Base-by-base conservation (phyloP, 176 grass and related monocot genomes). In the Musa troglodytarum region DNA sequence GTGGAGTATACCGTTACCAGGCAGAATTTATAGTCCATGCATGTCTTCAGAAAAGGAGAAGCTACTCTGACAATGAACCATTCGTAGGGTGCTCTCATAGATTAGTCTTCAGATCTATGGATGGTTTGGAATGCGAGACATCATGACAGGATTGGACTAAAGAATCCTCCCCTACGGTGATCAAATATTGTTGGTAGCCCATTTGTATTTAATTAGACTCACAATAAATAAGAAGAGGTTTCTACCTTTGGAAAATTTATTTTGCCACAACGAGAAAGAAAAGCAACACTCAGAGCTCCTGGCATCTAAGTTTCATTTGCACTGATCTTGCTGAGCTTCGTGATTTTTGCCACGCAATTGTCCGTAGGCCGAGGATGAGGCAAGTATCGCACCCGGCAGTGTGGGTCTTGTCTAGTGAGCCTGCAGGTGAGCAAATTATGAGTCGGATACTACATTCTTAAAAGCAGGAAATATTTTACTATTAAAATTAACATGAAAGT, bases 361-460 rank as follows among this genome's bases (percentile, higher is more conserved):
- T 97, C 94, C 54, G 83, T 66, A 0, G 90, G 94, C 23, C 90
- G 88, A 29, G 87, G 83, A 66, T 97, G 90, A 10, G 93, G 93
- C 28, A 97, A 77, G 54, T 87, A 93, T 73, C 78, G 81, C 54
- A 82, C 25, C 11, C 23, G 78, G 74, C 83, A 87, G 3, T 82
- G 71, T 9, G 83, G 88, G n/a, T 93, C 82, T 56, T 68, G 21
- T 74, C 93, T 88, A 57, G 50, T 68, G 24, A 93, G 79, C 77
- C 94, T 97, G 57, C 78, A 71, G 11, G 14, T 56, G 11, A 63
- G 7, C n/a, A 34, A 21, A 75, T 34, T 61, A 59, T 49, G 13
- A 3, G 24, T 29, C 8, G n/a, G 19, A 20, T 2, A 11, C 5
- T 74, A 23, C 14, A 17, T 16, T 62, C 17, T n/a, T 19, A 15